These are phyloP conservation scores for Diaporthe vexans DNA, from an alignment of 2,329 filamentous ascomycete species.

Conservation along the genomic window DNA sequence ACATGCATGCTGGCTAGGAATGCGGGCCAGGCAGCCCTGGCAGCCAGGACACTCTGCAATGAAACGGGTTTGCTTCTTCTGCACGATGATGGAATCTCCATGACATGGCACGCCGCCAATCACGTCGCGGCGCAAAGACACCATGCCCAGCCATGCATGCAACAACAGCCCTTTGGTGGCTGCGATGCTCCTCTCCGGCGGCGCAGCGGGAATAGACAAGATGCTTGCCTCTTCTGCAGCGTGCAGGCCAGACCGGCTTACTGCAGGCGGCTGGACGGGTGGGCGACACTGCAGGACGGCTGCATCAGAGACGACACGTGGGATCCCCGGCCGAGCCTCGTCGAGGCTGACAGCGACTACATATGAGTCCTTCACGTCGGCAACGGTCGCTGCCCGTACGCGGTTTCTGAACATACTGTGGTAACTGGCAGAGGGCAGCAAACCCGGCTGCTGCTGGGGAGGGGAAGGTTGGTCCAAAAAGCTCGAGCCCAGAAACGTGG, in stretches of 20 bases:
- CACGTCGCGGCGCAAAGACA: conserved; percentile 2
- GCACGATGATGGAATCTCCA: conserved; percentile 17
- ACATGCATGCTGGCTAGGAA: not conserved
- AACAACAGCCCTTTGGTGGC: not conserved
- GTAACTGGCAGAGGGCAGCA: not conserved
- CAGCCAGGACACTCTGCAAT: not conserved
- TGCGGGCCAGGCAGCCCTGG: not conserved
- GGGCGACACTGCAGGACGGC: conserved; percentile 29
- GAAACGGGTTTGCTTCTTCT: conserved; percentile 6
- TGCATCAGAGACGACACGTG: conserved; percentile 31
- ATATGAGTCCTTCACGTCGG: not conserved
- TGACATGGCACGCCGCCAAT: conserved; percentile 1
- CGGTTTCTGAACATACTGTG: too few species aligned
- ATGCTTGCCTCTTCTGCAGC: conserved; percentile 1
- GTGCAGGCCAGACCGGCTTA: conserved; percentile 22
- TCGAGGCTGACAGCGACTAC: not conserved
- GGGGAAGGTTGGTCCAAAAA: conserved; percentile 11
- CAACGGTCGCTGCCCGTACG: not conserved
- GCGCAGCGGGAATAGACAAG: not conserved
- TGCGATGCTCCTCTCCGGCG: not conserved
- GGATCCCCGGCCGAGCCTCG: not conserved
- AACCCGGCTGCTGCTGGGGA: not conserved
- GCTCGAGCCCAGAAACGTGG: conserved; percentile 26
- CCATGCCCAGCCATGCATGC: not conserved
- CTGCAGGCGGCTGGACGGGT: conserved; percentile 7